Percentiles rank a stretch among this genome's conserved stretches.
Conservation (phyloP, 345 rosid species). For the Citrus unshiu region DNA sequence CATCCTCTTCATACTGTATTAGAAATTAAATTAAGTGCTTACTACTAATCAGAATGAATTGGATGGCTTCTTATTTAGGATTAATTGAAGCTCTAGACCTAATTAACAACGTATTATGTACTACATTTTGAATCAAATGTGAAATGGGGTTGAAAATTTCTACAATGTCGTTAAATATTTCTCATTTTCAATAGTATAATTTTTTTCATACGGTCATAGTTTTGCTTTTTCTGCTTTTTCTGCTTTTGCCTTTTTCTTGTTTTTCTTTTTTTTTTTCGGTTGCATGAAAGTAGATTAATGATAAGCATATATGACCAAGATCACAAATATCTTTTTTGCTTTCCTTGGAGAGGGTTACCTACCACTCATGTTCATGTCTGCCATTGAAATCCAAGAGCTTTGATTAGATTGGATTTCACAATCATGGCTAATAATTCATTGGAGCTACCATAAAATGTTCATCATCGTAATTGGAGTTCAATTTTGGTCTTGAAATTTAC, state of each 20-base stretch:
- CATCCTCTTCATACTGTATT: conserved; percentile 20
- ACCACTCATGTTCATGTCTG: conserved; percentile 33
- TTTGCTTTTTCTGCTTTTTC: conserved; percentile 18
- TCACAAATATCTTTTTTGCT: conserved; percentile 6
- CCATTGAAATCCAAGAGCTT: conserved; percentile 29
- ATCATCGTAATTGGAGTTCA: not conserved
- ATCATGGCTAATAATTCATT: conserved; percentile 14
- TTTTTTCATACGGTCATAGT: conserved; percentile 2
- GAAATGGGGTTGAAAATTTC: conserved; percentile 23
- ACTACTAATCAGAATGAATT: conserved; percentile 10
- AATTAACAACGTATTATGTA: conserved; percentile 6
- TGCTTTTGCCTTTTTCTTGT: conserved; percentile 19
- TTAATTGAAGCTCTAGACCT: conserved; percentile 24
- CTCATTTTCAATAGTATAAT: not conserved
- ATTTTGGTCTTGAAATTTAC: not conserved
- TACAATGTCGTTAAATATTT: not conserved
- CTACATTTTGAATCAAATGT: conserved; percentile 6
- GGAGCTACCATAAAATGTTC: not conserved
- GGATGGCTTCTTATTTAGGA: conserved; percentile 13
- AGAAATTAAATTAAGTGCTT: not conserved
- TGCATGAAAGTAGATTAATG: conserved; percentile 27
- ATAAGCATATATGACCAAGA: conserved; percentile 15
- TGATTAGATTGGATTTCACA: conserved; percentile 14
- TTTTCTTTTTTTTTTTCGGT: conserved; percentile 13
- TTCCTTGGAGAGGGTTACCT: conserved; percentile 24